Evolutionary conservation across 805 yeast species (phyloP).

Genomic region (Kockiozyma suomiensis): DNA sequence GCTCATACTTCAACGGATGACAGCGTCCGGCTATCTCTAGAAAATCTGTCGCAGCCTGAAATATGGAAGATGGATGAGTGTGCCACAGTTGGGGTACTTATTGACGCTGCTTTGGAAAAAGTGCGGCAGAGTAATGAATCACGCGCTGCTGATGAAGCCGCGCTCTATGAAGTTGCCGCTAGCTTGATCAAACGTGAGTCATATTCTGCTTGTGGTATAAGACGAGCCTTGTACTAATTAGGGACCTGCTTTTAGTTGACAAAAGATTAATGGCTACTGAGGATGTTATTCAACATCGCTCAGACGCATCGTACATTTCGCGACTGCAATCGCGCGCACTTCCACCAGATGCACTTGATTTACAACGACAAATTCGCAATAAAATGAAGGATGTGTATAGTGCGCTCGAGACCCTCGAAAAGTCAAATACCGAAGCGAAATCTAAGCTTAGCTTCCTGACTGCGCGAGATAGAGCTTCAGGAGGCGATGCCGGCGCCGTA

Average conservation of each 20-base stretch:
- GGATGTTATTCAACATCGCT: constrained; percentile 14
- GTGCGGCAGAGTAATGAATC: not conserved
- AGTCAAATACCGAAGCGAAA: constrained; percentile 21
- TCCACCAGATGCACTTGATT: constrained; percentile 24
- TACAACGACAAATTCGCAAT: constrained; percentile 24
- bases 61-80: constrained; percentile 16
- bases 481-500: not conserved
- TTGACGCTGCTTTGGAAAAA: constrained; percentile 10
- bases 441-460: constrained; percentile 13
- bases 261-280: constrained; percentile 6
- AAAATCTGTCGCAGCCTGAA: not conserved
- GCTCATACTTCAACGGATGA: not conserved
- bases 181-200: constrained; percentile 12
- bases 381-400: constrained; percentile 1
- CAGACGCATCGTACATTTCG: constrained; percentile 13
- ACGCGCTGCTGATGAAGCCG: not conserved
- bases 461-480: not conserved
- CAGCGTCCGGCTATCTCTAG: not conserved
- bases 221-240: not conserved
- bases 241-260: constrained; percentile 14
- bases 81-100: not conserved
- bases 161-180: constrained; percentile 14
- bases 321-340: constrained; percentile 17
- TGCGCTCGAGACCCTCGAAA: constrained; percentile 21
- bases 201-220: not conserved